These are phyloP conservation scores for Thecaphora frezii DNA, from an alignment of 1,284 basidiomycete genomes.

Conservation along the genomic window DNA sequence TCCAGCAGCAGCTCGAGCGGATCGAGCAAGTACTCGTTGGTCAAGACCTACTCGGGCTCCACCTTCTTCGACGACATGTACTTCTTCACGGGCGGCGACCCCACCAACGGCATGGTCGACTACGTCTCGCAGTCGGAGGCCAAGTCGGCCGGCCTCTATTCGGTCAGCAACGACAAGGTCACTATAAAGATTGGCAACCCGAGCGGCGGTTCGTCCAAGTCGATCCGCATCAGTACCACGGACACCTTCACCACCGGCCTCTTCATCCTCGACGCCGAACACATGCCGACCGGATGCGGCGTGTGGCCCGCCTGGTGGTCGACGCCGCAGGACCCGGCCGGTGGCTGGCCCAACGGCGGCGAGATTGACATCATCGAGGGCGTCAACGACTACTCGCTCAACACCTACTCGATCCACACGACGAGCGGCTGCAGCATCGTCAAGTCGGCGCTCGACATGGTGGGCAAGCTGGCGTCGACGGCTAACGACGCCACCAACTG, in stretches of 20 bases:
- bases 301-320: slow-evolving; percentile 57
- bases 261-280: slow-evolving; percentile 41
- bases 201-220: slow-evolving; percentile 26
- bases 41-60: slow-evolving; percentile 33
- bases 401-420: slow-evolving; percentile 47
- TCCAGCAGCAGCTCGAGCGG: slow-evolving; percentile 4
- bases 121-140: slow-evolving; percentile 23
- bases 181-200: slow-evolving; percentile 26
- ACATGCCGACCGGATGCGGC: slow-evolving; percentile 48
- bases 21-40: slow-evolving; percentile 25
- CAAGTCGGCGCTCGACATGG: slow-evolving; percentile 16
- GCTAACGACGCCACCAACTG: slow-evolving; percentile 63
- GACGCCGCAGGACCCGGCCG: slow-evolving; percentile 20
- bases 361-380: slow-evolving; percentile 55
- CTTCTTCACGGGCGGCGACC: slow-evolving; percentile 39
- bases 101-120: slow-evolving; percentile 39
- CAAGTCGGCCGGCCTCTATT: slow-evolving; percentile 23
- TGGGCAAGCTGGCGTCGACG: slow-evolving; percentile 25
- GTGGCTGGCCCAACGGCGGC: slow-evolving; percentile 47
- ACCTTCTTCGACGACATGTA: slow-evolving; percentile 43
- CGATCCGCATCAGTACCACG: slow-evolving; percentile 43
- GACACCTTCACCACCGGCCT: slow-evolving; percentile 41
- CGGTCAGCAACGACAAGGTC: slow-evolving; percentile 25
- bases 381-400: slow-evolving; percentile 40
- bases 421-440: slow-evolving; percentile 28